Conservation (phyloP, 495 filamentous ascomycete genomes). For the Lasiosphaeris hirsuta region DNA sequence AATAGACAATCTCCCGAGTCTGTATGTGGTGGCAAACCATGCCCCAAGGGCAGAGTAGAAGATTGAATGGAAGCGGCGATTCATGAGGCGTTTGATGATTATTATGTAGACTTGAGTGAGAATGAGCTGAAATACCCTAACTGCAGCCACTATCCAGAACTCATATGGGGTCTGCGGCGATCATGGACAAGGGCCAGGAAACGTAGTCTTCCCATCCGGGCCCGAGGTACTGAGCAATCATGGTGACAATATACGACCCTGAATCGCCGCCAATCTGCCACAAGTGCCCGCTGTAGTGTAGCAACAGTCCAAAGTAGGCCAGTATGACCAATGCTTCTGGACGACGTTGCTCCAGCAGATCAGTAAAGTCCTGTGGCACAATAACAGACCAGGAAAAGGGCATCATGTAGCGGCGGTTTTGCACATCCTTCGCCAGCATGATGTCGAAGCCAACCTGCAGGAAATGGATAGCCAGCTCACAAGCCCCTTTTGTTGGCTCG, state of each 20-base stretch:
- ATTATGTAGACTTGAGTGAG: too few species aligned
- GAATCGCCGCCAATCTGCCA: conserved; percentile 31
- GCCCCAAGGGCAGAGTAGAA: too few species aligned
- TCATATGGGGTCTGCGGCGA: conserved; percentile 16
- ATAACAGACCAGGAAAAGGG: conserved; percentile 31
- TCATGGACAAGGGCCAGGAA: conserved; percentile 18
- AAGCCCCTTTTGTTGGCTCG: conserved; percentile 27
- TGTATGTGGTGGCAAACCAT: too few species aligned
- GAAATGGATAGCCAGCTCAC: conserved; percentile 21
- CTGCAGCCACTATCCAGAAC: not conserved
- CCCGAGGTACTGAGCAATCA: conserved; percentile 35
- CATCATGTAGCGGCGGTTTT: conserved; percentile 30
- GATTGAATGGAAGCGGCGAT: too few species aligned
- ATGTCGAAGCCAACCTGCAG: conserved; percentile 36
- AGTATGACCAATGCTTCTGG: conserved; percentile 31
- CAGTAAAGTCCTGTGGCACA: conserved; percentile 24
- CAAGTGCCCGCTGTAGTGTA: conserved; percentile 27
- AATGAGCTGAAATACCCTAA: not conserved
- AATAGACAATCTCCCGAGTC: too few species aligned
- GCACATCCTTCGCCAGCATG: conserved; percentile 11
- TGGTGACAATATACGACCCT: conserved; percentile 32
- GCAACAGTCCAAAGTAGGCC: conserved; percentile 32
- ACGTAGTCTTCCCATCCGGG: conserved; percentile 30
- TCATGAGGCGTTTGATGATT: too few species aligned
- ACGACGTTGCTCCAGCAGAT: conserved; percentile 22